Evolutionary conservation across 2,329 filamentous ascomycete species (phyloP).

Genomic region (Ceratocystis albifundus): DNA sequence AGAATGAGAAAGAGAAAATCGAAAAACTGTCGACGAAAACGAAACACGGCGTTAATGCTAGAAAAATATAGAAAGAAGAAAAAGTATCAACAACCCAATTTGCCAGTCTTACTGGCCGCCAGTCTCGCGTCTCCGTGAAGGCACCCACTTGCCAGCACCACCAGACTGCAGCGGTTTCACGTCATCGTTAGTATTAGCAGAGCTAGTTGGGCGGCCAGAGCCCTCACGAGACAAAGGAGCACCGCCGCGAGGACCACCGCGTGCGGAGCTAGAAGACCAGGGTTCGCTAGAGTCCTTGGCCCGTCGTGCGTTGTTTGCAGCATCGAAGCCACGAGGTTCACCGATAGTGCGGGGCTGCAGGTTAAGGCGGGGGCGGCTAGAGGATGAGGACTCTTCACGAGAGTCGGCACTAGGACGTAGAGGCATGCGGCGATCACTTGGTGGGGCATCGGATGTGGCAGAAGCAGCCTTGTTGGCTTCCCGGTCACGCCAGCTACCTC

Average conservation of each 20-base stretch:
- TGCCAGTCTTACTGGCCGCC: neutral
- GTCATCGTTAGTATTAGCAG: neutral
- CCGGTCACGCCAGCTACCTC: constrained; percentile 36
- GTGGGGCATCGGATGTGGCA: constrained; percentile 26
- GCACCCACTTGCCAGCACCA: constrained; percentile 47
- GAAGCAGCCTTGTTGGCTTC: constrained; percentile 30
- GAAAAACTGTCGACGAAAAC: constrained; percentile 20
- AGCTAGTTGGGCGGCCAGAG: constrained; percentile 23
- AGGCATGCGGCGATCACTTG: constrained; percentile 25
- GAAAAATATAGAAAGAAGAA: constrained; percentile 25
- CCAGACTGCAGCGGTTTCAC: constrained; percentile 43
- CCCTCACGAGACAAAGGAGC: constrained; percentile 73
- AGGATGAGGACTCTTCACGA: neutral
- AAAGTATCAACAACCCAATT: constrained; percentile 19
- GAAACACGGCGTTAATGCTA: constrained; percentile 25
- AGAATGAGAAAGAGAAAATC: constrained; percentile 14
- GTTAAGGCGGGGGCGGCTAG: constrained; percentile 47
- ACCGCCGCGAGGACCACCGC: constrained; percentile 79
- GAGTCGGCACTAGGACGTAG: neutral
- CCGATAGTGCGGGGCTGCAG: constrained; percentile 44
- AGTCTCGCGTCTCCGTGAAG: constrained; percentile 4
- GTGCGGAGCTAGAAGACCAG: constrained; percentile 84
- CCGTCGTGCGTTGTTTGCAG: constrained; percentile 58
- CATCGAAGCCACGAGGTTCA: constrained; percentile 33
- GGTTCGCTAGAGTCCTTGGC: constrained; percentile 60